phyloP scores from a whole-genome alignment of 768 basidiomycete species.

The Hericium erinaceus region DNA sequence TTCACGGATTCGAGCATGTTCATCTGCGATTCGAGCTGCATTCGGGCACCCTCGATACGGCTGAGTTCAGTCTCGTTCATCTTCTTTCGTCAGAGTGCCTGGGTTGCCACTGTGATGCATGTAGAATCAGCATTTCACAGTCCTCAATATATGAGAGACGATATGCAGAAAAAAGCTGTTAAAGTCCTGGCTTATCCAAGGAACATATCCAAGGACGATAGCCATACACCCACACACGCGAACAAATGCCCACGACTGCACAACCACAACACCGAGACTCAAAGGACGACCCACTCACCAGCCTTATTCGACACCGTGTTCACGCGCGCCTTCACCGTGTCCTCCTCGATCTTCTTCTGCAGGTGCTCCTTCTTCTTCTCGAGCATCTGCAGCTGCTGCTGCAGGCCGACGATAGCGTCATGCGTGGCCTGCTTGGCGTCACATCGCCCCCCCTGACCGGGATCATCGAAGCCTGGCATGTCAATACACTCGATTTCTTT shows the following conservation, averaged over 20 bases:
- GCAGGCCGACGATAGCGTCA: constrained; percentile 87
- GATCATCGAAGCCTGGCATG: too few species aligned
- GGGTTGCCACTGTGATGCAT: constrained; percentile 58
- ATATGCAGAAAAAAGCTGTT: too few species aligned
- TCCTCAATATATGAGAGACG: too few species aligned
- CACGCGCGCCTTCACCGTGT: constrained; percentile 80
- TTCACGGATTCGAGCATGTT: constrained; percentile 97
- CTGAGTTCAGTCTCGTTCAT: constrained; percentile 81
- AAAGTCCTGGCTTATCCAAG: too few species aligned
- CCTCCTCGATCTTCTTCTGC: constrained; percentile 95
- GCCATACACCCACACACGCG: not conserved
- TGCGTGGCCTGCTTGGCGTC: constrained; percentile 80
- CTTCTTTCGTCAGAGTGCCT: constrained; percentile 91
- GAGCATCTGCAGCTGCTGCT: constrained; percentile 92
- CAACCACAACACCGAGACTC: not conserved
- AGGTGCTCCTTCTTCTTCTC: constrained; percentile 99
- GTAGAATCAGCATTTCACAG: too few species aligned
- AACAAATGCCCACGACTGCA: not conserved
- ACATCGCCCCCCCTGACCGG: constrained; percentile 45
- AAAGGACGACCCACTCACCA: constrained; percentile 45
- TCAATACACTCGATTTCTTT: too few species aligned
- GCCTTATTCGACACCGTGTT: constrained; percentile 92
- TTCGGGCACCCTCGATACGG: constrained; percentile 68
- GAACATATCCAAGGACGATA: too few species aligned
- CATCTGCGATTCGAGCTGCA: constrained; percentile 94